Evolutionary conservation across 768 basidiomycete species (phyloP), one percentile per base, ranked within the genome.

Genomic region (Russula sp.): DNA sequence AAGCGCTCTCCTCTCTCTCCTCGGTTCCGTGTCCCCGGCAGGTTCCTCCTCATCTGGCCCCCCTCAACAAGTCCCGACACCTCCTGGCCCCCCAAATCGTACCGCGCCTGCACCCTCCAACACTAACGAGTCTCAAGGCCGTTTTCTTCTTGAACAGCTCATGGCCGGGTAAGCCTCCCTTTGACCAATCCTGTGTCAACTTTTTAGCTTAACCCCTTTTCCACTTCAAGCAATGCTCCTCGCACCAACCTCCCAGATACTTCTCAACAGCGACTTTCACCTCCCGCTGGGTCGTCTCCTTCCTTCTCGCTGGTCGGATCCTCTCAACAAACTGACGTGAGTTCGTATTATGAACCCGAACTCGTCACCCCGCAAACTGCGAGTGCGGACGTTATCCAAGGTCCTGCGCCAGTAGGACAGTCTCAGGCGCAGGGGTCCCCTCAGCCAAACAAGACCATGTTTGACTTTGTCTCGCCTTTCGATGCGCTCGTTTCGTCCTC

Each of bases 401-500:
- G 59, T 29, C 42, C 60, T 29, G 54, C 41, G 11, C 20, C 59
- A 48, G 50, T 32, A 20, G 52, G 43, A 35, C 68, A 64, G 43
- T 41, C 58, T 14, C 69, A 73, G 52, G 79, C 78, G 53, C 81
- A 77, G 60, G 75, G 81, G 3, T 83, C 86, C 0, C 82, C 88
- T 35, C 85, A 87, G 45, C 81, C 86, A 25, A 86, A 84, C 68
- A 86, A 87, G 72, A 87, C 88, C 52, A 83, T 91, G 81, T 93
- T 93, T 67, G 89, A 92, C 42, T 93, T 89, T 63, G 79, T 87
- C 53, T 90, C 89, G 52, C 86, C 91, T 2, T 92, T 93, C 67
- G 90, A 93, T 67, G 90, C 88, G 29, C 79, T 93, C 49, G 79
- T 74, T n/a, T 65, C 83, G 8, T 74, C 79, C n/a, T 70, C 80